These are phyloP conservation scores for Diplodia corticola DNA, from an alignment of 2,329 filamentous ascomycete genomes.

Conservation along the genomic window DNA sequence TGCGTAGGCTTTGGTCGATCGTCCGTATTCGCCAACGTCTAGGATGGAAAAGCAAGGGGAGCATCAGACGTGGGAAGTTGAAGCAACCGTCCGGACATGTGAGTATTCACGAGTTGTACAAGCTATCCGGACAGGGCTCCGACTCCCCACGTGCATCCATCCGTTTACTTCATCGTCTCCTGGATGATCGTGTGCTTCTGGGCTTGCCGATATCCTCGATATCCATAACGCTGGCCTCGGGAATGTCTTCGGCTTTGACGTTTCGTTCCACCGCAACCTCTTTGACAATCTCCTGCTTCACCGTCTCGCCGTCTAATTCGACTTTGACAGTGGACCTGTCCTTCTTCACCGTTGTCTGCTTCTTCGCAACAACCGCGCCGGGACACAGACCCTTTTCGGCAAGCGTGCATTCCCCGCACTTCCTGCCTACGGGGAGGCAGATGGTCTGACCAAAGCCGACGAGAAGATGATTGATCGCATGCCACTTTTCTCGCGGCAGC, in stretches of 20 bases:
- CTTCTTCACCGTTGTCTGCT: slow-evolving; percentile 54
- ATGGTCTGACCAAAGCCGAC: slow-evolving; percentile 87
- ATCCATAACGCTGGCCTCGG: slow-evolving; percentile 26
- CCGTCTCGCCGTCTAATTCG: slow-evolving; percentile 37
- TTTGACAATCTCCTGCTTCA: slow-evolving; percentile 29
- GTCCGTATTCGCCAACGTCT: not conserved
- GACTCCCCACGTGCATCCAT: not conserved
- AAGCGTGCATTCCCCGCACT: slow-evolving; percentile 83
- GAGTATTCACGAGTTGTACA: not conserved
- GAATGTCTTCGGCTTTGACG: slow-evolving; percentile 30
- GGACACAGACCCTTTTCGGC: slow-evolving; percentile 74
- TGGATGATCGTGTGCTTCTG: slow-evolving; percentile 4
- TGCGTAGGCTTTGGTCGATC: not conserved
- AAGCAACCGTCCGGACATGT: not conserved
- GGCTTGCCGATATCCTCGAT: slow-evolving; percentile 26
- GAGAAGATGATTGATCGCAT: slow-evolving; percentile 86
- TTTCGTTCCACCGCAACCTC: slow-evolving; percentile 30
- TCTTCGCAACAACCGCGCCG: slow-evolving; percentile 46
- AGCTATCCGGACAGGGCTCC: not conserved
- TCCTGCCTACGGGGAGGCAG: slow-evolving; percentile 75
- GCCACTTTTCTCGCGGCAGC: slow-evolving; percentile 83
- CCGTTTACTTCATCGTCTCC: not conserved
- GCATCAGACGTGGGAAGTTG: not conserved
- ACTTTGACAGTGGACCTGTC: slow-evolving; percentile 37
- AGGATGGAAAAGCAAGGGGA: not conserved